Evolutionary conservation across 2,329 filamentous ascomycete species (phyloP).

Genomic region (Nannizziopsis arthrosporioides): DNA sequence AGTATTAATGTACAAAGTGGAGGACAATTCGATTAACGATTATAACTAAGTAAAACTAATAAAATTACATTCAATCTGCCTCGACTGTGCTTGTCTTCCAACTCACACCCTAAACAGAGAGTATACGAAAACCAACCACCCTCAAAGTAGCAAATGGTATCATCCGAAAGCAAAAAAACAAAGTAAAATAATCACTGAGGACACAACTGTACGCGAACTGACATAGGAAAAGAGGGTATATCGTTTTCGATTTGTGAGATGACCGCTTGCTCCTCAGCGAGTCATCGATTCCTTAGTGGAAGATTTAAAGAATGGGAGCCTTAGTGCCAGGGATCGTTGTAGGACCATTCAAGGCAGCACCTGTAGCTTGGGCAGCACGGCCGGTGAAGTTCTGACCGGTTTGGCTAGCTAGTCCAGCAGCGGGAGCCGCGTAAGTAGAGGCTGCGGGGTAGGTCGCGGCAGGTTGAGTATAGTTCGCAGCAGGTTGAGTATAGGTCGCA

Average conservation of each 20-base stretch:
- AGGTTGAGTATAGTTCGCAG: neutral
- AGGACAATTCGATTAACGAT: too few relatives aligned
- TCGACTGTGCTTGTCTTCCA: too few relatives aligned
- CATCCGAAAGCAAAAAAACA: neutral
- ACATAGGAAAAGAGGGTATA: conserved; percentile 7
- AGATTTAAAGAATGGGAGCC: neutral
- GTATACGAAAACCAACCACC: neutral
- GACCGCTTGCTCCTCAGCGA: neutral
- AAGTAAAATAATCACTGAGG: conserved; percentile 5
- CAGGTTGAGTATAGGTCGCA: neutral
- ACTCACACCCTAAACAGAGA: neutral
- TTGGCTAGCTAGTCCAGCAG: neutral
- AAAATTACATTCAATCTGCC: too few relatives aligned
- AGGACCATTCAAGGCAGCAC: neutral
- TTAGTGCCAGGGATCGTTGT: conserved; percentile 6
- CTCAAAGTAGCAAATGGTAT: neutral
- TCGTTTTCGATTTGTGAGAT: neutral
- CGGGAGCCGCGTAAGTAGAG: neutral
- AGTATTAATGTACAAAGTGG: too few relatives aligned
- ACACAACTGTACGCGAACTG: neutral
- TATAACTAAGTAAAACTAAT: too few relatives aligned
- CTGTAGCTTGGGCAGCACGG: neutral
- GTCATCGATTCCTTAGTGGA: too few relatives aligned
- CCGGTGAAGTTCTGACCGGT: neutral
- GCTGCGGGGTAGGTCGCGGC: neutral